A percentile compares a stretch with the other conserved stretches of the same genome.
phyloP scores from a whole-genome alignment of 2,329 filamentous ascomycete species.

The Nemania diffusa region DNA sequence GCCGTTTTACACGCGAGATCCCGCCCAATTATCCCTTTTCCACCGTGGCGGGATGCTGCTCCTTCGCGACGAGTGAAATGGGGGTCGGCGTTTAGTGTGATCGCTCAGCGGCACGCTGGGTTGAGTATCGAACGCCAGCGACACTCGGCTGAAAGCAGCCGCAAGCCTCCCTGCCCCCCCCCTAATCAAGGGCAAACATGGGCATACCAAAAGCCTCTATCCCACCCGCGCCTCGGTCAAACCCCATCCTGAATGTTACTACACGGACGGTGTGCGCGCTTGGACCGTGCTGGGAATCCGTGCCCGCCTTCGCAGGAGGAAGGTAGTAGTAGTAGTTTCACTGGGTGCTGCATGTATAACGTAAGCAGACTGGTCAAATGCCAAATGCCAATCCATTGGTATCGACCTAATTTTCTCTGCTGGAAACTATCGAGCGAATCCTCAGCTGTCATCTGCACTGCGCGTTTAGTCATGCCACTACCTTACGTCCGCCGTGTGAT shows the following conservation, averaged over 20 bases:
- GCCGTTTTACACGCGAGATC: neutral
- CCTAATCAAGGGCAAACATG: neutral
- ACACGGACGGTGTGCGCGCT: neutral
- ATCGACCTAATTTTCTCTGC: neutral
- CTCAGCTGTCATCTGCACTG: neutral
- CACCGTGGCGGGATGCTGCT: neutral
- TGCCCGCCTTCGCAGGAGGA: neutral
- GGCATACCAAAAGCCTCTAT: neutral
- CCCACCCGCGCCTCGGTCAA: no score
- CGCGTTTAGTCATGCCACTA: neutral
- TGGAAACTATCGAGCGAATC: neutral
- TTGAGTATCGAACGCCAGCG: neutral
- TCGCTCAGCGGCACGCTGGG: conserved; percentile 13
- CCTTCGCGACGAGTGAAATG: neutral
- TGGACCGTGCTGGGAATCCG: neutral
- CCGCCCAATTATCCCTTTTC: neutral
- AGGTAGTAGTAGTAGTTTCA: neutral
- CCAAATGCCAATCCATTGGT: neutral
- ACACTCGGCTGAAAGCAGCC: conserved; percentile 8
- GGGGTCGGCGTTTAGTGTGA: neutral
- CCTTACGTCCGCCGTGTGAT: neutral
- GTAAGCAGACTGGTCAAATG: neutral
- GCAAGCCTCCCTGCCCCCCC: neutral
- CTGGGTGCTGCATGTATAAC: neutral
- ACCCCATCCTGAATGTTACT: no score